A percentile compares a stretch with the other conserved stretches of the same genome.
Conservation (phyloP, 2,329 filamentous ascomycete species). For the Ophiostoma montium region DNA sequence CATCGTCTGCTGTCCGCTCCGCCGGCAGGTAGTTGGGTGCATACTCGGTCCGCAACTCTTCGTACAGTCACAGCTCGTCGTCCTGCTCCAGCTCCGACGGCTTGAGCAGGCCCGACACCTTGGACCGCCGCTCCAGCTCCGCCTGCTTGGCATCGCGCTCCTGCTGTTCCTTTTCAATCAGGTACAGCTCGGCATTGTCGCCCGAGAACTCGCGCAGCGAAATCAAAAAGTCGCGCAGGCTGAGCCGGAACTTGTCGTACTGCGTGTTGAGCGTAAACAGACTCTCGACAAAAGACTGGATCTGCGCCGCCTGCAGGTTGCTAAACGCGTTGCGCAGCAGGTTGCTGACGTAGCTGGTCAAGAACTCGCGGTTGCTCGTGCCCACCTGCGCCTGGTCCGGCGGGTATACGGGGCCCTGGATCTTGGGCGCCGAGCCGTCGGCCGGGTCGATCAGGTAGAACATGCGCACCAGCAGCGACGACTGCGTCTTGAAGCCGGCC, state of each 20-base stretch:
- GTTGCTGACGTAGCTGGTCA: constrained; percentile 73
- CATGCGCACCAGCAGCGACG: constrained; percentile 83
- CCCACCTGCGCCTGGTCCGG: constrained; percentile 69
- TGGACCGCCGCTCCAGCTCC: constrained; percentile 83
- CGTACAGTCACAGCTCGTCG: constrained; percentile 26
- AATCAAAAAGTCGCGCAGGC: constrained; percentile 92
- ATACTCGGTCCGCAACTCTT: not conserved
- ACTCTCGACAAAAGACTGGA: constrained; percentile 77
- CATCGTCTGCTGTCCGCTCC: not conserved
- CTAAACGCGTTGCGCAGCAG: constrained; percentile 82
- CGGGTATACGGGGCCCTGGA: constrained; percentile 81
- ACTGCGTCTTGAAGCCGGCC: constrained; percentile 97
- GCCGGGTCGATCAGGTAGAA: constrained; percentile 84
- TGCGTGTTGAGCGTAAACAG: constrained; percentile 81
- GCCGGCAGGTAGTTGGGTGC: not conserved
- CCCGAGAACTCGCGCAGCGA: constrained; percentile 93
- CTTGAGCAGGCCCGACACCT: constrained; percentile 90
- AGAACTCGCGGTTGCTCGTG: constrained; percentile 80
- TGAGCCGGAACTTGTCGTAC: constrained; percentile 87
- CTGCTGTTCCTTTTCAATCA: constrained; percentile 88
- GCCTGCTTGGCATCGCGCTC: constrained; percentile 72
- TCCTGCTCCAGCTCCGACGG: constrained; percentile 90
- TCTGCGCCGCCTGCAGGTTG: constrained; percentile 82
- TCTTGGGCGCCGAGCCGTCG: constrained; percentile 59
- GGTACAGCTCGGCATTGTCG: constrained; percentile 87